Evolutionary conservation across 164 flowering plant species (phyloP).

Genomic region (Buxus sempervirens): DNA sequence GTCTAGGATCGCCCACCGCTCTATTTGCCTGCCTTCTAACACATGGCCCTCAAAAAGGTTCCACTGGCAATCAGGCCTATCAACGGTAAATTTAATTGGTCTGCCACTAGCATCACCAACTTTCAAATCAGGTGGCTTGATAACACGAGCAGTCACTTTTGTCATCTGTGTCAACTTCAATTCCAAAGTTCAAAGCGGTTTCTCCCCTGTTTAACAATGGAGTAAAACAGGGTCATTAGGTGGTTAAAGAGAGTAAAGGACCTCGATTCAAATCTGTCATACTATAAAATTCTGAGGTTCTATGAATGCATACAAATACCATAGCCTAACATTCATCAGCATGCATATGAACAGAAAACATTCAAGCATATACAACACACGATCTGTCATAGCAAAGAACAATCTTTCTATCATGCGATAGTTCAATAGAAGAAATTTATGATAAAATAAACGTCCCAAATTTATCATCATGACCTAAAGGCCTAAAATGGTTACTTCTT

Average conservation of each 20-base stretch:
- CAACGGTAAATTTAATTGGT: slow-evolving; percentile 13
- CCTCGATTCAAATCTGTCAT: not conserved
- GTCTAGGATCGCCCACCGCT: slow-evolving; percentile 61
- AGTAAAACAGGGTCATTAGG: slow-evolving; percentile 4
- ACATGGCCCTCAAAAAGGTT: slow-evolving; percentile 47
- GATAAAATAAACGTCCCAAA: not conserved
- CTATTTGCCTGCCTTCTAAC: slow-evolving; percentile 44
- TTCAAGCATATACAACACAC: not conserved
- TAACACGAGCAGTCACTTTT: slow-evolving; percentile 48
- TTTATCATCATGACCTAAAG: not conserved
- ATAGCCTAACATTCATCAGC: not conserved
- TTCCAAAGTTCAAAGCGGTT: slow-evolving; percentile 36
- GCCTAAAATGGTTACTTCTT: not conserved
- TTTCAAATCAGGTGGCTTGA: slow-evolving; percentile 55
- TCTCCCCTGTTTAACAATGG: slow-evolving; percentile 29
- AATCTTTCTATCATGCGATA: not conserved
- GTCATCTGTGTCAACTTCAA: slow-evolving; percentile 50
- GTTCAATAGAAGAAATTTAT: not conserved
- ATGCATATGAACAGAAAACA: not conserved
- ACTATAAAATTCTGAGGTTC: slow-evolving; percentile 7
- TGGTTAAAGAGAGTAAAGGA: not conserved
- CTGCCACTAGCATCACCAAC: slow-evolving; percentile 28
- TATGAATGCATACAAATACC: not conserved
- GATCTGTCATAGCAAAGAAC: not conserved
- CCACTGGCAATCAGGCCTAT: slow-evolving; percentile 60